Evolutionary conservation across 2,329 filamentous ascomycete species (phyloP), one percentile per base, ranked within the genome.

Genomic region (Penicillium griseofulvum): DNA sequence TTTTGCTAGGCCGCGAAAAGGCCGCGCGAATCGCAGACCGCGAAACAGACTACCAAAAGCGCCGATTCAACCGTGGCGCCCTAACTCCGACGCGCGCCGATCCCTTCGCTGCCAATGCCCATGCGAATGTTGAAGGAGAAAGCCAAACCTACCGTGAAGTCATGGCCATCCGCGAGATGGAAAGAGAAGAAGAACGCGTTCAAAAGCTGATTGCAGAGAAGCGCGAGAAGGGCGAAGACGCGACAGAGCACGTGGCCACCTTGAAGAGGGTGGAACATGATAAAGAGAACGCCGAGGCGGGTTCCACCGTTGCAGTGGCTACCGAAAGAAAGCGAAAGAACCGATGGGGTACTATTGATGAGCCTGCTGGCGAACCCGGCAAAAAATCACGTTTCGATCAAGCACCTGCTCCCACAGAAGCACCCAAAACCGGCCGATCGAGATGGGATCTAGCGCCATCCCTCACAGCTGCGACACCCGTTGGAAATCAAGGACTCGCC

Each of bases 11-110:
- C 42, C 85, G 87, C 64, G 94, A 97, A 79, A 90, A 93, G 76
- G 90, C 91, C 72, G 91, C 89, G 55, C 87, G 93, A 66, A 97
- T 99, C 69, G 82, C 87, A 58, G 93, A 95, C 71, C 88, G 94
- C 68, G 93, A 97, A 79, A 95, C 91, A 60, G 93, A 97, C 70
- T 99, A 99, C 72, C 95, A 99, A 77, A 96, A 96, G 77, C 90
- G 92, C 63, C 87, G 92, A 56, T 95, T 96, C 74, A 87, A 96
- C 71, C 91, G 94, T 58, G 87, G 85, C 49, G 68, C 74, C 43
- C 81, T 97, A 60, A 94, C 91, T 22, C 91, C 92, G 5, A 91
- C 90, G 9, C 87, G 91, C 68, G 90, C 87, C 58, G 91, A 96
- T 71, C 87, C 91, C 29, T 96, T 96, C 69, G 88, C 89, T 26